Base-by-base conservation (phyloP, 805 yeast species). In the Zygoascus ofunaensis region DNA sequence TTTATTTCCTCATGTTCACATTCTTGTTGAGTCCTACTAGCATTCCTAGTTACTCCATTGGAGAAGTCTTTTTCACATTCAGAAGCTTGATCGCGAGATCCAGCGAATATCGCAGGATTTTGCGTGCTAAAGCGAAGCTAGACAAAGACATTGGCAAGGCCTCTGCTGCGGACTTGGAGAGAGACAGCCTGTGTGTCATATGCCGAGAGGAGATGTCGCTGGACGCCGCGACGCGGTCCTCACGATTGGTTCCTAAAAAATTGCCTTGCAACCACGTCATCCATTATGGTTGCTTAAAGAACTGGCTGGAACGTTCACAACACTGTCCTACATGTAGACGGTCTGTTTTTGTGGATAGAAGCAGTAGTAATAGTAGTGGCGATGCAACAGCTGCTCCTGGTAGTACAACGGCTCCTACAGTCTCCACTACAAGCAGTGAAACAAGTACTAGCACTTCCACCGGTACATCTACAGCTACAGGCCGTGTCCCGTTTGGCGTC, bases 271-370 rank as follows among this genome's bases (percentile, higher is more conserved):
- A 86, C 21, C 98, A 92, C 62, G 80, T 86, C 39, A 70, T 90
- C 46, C 98, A 92, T 60, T 66, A 82, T 64, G 89, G 92, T 3
- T 92, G 98, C 61, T 71, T 92, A 49, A 83, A 86, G 56, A 81
- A 83, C 52, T 92, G 98, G 98, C 70, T 92, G 53, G 94, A 85
- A 57, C 74, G 95, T 51, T 86, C 95, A 0, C 90, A 82, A 53
- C 76, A 77, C n/a, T 92, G 98, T 66, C 98, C 98, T 1, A 77
- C 89, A 43, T 92, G 98, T 61, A 71, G 95, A 49, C 70, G 80
- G 24, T 45, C 52, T 1, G 54, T 52, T 10, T 15, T 52, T 18
- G 40, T 33, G 2, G 47, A 34, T 2, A 5, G 15, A 28, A 17
- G 19, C 24, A 14, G 14, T 17, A 20, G 17, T 30, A 18, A 12